Evolutionary conservation across 2,329 filamentous ascomycete genomes (phyloP), one percentile per base, ranked within the genome.

Genomic region (Talaromyces sp.): DNA sequence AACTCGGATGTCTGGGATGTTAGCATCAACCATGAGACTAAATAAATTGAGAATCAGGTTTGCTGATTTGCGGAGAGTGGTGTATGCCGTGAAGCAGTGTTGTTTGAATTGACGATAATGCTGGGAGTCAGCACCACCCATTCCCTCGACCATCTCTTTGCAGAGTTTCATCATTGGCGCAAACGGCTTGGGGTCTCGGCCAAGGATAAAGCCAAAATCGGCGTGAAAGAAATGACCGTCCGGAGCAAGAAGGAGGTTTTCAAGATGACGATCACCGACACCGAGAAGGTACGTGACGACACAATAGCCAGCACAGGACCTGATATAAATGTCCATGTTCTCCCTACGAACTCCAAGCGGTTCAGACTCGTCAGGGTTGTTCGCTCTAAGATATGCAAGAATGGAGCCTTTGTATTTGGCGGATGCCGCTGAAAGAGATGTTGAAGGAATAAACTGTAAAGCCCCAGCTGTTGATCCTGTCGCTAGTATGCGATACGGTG

Each of bases 211-310:
- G 49, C 96, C 95, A 69, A 99, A 99, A 74, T 99, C 95, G 31
- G 93, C 93, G 73, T 99, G 95, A 83, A 99, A 97, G 80, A 99
- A 99, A 75, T 96, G 91, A 4, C 86, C 95, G 66, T 93, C 89
- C 0, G 95, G 93, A 0, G 92, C 86, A 5, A 99, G 85, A 27
- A 99, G 86, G 1, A 99, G 85, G 69, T 99, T 99, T 73, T 99
- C 95, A 2, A 98, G 83, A 76, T 99, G 95, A 1, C 95, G 88
- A 73, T 99, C 95, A 21, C 95, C 95, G 2, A 99, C 95, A 32
- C 95, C 96, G 13, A 99, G 85, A 17, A 99, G 90, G 74, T 99
- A 99, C 0, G 96, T 99, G 67, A 99, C 97, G 14, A 99, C 95
- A 74, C 95, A 98, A 77, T 99, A 99, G 35, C 95, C 95, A 0